Base-by-base conservation (phyloP, 495 filamentous ascomycete species). In the Talaromyces thailandensis region DNA sequence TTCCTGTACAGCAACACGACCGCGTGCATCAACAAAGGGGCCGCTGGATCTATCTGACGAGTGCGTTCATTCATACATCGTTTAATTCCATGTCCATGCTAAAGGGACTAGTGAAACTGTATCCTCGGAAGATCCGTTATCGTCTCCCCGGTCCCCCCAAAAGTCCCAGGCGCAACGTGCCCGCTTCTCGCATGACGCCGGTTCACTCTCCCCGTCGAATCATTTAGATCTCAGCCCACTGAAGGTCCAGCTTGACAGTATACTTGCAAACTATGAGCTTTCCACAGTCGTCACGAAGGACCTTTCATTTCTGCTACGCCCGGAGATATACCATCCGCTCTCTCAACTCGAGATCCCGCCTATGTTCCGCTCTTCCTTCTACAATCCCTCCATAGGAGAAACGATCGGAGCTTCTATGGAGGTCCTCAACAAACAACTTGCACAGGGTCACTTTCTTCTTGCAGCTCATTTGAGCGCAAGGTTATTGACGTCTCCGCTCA, bases 321-420 rank as follows among this genome's bases (percentile, higher is more conserved):
- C 90, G 2, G 84, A 87, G 64, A 86, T 90, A 64, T 97, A 88
- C 79, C 93, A 94, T 73, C 84, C 86, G 2, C 81, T 95, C 29
- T 84, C 87, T 2, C 81, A 86, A 0, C 76, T 84, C 26, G 78
- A 86, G 66, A 79, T 89, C 32, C 88, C 89, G 0, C 72, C 81
- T 11, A 76, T 88, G n/a, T 86, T 91, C 72, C 77, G 77, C 48
- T 71, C 76, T 11, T 70, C 75, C 53, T 79, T 80, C 45, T 53
- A 76, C 53, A 68, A 70, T n/a, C 70, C 73, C 16, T 63, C 68
- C 9, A 71, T 73, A 37, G 70, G 73, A 18, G 76, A 80, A 64
- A 64, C 76, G 0, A 61, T 80, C 45, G 67, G 70, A 25, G 65
- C 72, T 6, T 71, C 69, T 25, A 68, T 80, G 6, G 60, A 68